A percentile compares a stretch with the other conserved stretches of the same genome.
phyloP scores from a whole-genome alignment of 805 yeast genomes.

The Osmozyma mogii region DNA sequence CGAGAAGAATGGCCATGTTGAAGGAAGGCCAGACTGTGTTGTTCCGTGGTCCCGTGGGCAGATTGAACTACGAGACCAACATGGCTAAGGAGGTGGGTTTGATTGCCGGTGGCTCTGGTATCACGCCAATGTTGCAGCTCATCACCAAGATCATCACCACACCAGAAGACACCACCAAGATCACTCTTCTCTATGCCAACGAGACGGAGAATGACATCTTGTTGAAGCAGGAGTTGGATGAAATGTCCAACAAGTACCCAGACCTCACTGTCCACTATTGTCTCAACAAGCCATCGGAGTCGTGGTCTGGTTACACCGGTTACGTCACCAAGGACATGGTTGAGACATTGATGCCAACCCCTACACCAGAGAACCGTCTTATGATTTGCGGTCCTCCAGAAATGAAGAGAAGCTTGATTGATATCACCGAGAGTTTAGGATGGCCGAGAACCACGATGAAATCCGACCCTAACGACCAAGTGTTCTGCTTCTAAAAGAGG shows the following conservation, averaged over 20 bases:
- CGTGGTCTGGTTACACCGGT: slow-evolving; percentile 57
- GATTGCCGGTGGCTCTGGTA: slow-evolving; percentile 84
- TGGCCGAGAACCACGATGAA: slow-evolving; percentile 45
- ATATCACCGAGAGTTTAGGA: slow-evolving; percentile 50
- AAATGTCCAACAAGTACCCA: slow-evolving; percentile 55
- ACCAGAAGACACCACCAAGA: slow-evolving; percentile 54
- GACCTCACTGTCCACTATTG: slow-evolving; percentile 54
- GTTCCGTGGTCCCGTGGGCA: slow-evolving; percentile 76
- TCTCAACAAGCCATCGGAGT: slow-evolving; percentile 35
- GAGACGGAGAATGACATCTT: slow-evolving; percentile 72
- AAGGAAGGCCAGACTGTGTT: slow-evolving; percentile 58
- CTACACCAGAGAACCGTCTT: slow-evolving; percentile 43
- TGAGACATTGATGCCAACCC: slow-evolving; percentile 43
- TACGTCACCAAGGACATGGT: slow-evolving; percentile 53
- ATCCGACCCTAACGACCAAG: slow-evolving; percentile 44
- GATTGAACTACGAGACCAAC: slow-evolving; percentile 50
- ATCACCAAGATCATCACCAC: slow-evolving; percentile 62
- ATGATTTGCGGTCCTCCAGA: slow-evolving; percentile 71
- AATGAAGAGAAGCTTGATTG: slow-evolving; percentile 49
- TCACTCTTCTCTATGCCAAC: slow-evolving; percentile 62
- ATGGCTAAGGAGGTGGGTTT: slow-evolving; percentile 57
- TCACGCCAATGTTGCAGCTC: slow-evolving; percentile 84
- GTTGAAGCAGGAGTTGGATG: slow-evolving; percentile 65
- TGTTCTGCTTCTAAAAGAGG: slow-evolving; percentile 42
- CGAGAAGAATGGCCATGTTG: slow-evolving; percentile 57